These are phyloP conservation scores for Lepraria neglecta DNA, from an alignment of 495 filamentous ascomycete genomes.

Conservation along the genomic window DNA sequence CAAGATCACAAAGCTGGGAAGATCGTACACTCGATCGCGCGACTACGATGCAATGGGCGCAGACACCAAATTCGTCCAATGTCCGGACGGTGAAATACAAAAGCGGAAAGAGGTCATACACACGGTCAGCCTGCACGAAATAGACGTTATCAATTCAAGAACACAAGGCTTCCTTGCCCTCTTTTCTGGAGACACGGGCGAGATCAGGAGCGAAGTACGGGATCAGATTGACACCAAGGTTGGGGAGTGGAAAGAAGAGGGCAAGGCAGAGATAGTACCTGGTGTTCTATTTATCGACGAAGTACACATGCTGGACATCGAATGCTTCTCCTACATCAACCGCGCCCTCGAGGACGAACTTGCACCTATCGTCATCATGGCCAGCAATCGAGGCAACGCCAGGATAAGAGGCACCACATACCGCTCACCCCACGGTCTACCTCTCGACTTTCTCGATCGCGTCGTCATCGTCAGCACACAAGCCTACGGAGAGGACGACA, in stretches of 20 bases:
- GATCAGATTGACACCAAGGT: slow-evolving; percentile 99
- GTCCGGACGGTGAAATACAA: slow-evolving; percentile 96
- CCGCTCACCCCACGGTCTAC: slow-evolving; percentile 83
- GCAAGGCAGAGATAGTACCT: slow-evolving; percentile 95
- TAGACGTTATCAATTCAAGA: slow-evolving; percentile 97
- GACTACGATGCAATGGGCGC: slow-evolving; percentile 99
- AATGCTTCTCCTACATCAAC: slow-evolving; percentile 98
- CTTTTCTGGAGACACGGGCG: slow-evolving; percentile 96
- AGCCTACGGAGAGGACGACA: slow-evolving; percentile 76
- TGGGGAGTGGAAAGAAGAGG: slow-evolving; percentile 97
- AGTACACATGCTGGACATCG: slow-evolving; percentile 99
- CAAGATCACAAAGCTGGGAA: slow-evolving; percentile 92
- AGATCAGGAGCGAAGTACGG: slow-evolving; percentile 92
- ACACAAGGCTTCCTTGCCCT: slow-evolving; percentile 95
- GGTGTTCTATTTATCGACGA: slow-evolving; percentile 98
- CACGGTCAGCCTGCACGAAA: slow-evolving; percentile 94
- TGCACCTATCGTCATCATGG: slow-evolving; percentile 98
- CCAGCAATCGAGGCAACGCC: slow-evolving; percentile 93
- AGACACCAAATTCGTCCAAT: slow-evolving; percentile 96
- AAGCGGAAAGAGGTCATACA: slow-evolving; percentile 96
- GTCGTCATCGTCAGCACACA: slow-evolving; percentile 96
- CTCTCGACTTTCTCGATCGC: slow-evolving; percentile 92
- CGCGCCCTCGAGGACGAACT: slow-evolving; percentile 89
- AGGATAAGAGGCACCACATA: slow-evolving; percentile 89
- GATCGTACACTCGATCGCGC: slow-evolving; percentile 84